Evolutionary conservation across 768 basidiomycete species (phyloP).

Genomic region (Tephrocybe sp.): DNA sequence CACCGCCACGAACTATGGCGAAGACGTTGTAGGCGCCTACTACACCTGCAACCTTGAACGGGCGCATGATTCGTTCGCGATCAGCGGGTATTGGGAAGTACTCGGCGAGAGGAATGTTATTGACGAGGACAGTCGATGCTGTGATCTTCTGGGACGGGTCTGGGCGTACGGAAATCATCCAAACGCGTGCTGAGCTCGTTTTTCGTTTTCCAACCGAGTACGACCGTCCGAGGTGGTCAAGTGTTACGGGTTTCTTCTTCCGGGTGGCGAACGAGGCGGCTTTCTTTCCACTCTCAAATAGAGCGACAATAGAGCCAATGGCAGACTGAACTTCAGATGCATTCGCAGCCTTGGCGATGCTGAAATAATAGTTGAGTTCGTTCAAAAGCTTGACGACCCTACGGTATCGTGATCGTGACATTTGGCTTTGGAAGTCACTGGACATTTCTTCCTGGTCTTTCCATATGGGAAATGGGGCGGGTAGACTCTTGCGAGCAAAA

Average conservation of each 20-base stretch:
- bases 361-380: conserved; percentile 62
- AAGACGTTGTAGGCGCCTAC: conserved; percentile 84
- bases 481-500: conserved; percentile 60
- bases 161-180: conserved; percentile 75
- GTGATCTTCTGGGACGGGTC: conserved; percentile 34
- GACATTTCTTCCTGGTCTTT: conserved; percentile 61
- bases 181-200: conserved; percentile 87
- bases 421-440: conserved; percentile 50
- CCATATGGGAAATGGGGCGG: conserved; percentile 67
- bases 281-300: conserved; percentile 69
- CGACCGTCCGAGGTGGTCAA: conserved; percentile 82
- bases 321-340: conserved; percentile 52
- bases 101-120: conserved; percentile 74
- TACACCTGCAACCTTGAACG: conserved; percentile 80
- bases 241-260: conserved; percentile 53
- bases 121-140: conserved; percentile 75
- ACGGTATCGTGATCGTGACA: conserved; percentile 73
- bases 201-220: conserved; percentile 87
- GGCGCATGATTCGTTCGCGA: conserved; percentile 79
- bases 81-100: conserved; percentile 80
- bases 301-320: conserved; percentile 50
- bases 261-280: conserved; percentile 45
- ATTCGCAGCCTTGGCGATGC: conserved; percentile 60
- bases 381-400: conserved; percentile 60
- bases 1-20: conserved; percentile 80